Evolutionary conservation across 495 filamentous ascomycete genomes (phyloP).

Genomic region (Astrocystis sublimbata): DNA sequence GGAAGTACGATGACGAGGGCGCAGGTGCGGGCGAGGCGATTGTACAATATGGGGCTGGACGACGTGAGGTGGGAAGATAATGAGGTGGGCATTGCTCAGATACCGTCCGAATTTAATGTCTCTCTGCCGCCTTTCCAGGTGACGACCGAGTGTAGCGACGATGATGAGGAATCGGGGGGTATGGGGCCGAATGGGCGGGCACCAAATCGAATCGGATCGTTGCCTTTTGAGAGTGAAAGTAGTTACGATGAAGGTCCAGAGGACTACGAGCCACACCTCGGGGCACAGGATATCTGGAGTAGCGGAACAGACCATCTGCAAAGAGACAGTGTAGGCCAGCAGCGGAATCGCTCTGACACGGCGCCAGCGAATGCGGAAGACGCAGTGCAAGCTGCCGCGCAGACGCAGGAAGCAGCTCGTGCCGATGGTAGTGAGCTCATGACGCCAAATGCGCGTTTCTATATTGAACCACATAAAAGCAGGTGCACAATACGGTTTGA

Average conservation of each 20-base stretch:
- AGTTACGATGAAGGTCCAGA: constrained; percentile 43
- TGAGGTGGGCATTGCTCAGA: constrained; percentile 50
- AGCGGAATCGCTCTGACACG: constrained; percentile 39
- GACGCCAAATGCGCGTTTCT: constrained; percentile 74
- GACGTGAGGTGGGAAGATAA: constrained; percentile 61
- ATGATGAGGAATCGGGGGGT: constrained; percentile 49
- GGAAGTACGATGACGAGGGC: constrained; percentile 42
- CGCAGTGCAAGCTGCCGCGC: constrained; percentile 53
- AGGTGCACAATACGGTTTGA: constrained; percentile 87
- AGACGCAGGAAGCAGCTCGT: constrained; percentile 56
- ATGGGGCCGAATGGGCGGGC: constrained; percentile 29
- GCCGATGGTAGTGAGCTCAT: constrained; percentile 58
- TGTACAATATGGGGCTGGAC: constrained; percentile 48
- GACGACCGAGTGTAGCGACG: constrained; percentile 56
- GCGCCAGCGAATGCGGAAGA: constrained; percentile 52
- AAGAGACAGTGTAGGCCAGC: constrained; percentile 19
- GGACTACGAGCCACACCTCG: too few species aligned
- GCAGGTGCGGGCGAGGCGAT: constrained; percentile 41
- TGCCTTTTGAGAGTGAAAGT: constrained; percentile 51
- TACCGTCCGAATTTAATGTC: constrained; percentile 52
- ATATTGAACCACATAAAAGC: constrained; percentile 75
- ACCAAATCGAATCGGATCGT: constrained; percentile 50
- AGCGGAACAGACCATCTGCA: constrained; percentile 21
- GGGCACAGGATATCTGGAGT: too few species aligned
- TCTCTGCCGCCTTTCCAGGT: constrained; percentile 45